Base-by-base conservation (phyloP, 805 yeast species). In the Candida xiaguanensis region DNA sequence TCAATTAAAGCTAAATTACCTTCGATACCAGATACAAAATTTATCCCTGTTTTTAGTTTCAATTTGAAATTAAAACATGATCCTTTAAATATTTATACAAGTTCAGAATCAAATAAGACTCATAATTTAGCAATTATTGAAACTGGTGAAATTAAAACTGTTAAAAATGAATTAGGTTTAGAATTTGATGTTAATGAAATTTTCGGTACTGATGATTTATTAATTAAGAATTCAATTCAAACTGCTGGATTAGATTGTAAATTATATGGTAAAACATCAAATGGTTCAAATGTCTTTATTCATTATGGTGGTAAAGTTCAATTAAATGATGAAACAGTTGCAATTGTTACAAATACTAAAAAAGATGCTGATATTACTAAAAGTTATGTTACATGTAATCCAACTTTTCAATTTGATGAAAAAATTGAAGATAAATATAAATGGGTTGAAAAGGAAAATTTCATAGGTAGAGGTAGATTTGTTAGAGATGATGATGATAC, bases 381-480 rank as follows among this genome's bases (percentile, higher is more conserved):
- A 25, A 68, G 74, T 7, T 75, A 77, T 45, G 63, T 77, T 37
- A 68, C 77, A 13, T 59, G 61, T 48, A 72, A 65, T 51, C 81
- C 82, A 16, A 53, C 51, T 11, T 60, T 77, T 46, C 49, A 54
- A 33, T 53, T 77, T 14, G 76, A 68, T 43, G 67, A 61, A 11
- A 58, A 53, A 16, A 65, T 67, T 27, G 68, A 60, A 28, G 70
- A 60, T 12, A 74, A 72, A 48, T 61, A 56, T 51, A 54, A 64
- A 46, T 80, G 87, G 87, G 70, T 72, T 13, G 46, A 61, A 31
- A 53, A 59, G 34, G 70, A 72, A 53, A 74, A 67, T 47, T 63
- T 78, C 41, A 35, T 77, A 16, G 86, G 83, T 15, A 75, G 71
- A 52, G 86, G 87, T 24, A 67, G 82, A 42, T 78, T 79, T 50